These are phyloP conservation scores for Talaromyces sp. DNA, from an alignment of 2,329 filamentous ascomycete species.

Conservation along the genomic window DNA sequence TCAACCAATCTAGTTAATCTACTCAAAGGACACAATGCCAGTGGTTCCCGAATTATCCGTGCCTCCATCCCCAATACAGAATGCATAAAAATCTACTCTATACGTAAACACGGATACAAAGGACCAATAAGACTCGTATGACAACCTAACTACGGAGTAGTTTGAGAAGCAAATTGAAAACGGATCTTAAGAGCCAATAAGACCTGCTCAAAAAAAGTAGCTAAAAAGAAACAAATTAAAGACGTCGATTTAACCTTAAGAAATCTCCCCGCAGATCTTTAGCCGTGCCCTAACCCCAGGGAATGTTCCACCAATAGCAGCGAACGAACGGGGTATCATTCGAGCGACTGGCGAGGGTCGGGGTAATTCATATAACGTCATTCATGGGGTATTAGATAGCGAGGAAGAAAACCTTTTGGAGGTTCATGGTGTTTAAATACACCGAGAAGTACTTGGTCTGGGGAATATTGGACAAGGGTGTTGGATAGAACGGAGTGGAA, in stretches of 20 bases:
- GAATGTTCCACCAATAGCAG: slow-evolving; percentile 21
- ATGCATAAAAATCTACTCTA: background rate
- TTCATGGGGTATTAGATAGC: background rate
- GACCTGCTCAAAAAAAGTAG: background rate
- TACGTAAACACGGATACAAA: background rate
- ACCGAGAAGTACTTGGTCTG: background rate
- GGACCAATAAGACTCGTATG: background rate
- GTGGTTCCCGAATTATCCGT: background rate
- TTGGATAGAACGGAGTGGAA: background rate
- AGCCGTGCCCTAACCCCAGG: background rate
- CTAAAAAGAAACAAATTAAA: background rate
- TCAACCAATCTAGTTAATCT: background rate
- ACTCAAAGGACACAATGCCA: background rate
- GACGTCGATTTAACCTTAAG: slow-evolving; percentile 2
- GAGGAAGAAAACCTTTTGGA: background rate
- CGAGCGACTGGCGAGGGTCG: background rate
- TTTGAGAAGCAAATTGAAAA: background rate
- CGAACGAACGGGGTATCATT: background rate
- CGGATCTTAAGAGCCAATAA: background rate
- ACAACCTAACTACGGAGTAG: background rate
- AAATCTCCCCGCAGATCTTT: background rate
- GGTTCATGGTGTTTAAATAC: background rate
- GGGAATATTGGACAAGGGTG: background rate
- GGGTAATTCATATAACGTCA: background rate
- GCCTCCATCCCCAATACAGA: background rate